A percentile compares a stretch with the other conserved stretches of the same genome.
Evolutionary conservation across 179 eudicot genomes (phyloP).

Genomic region (Vitellaria paradoxa): DNA sequence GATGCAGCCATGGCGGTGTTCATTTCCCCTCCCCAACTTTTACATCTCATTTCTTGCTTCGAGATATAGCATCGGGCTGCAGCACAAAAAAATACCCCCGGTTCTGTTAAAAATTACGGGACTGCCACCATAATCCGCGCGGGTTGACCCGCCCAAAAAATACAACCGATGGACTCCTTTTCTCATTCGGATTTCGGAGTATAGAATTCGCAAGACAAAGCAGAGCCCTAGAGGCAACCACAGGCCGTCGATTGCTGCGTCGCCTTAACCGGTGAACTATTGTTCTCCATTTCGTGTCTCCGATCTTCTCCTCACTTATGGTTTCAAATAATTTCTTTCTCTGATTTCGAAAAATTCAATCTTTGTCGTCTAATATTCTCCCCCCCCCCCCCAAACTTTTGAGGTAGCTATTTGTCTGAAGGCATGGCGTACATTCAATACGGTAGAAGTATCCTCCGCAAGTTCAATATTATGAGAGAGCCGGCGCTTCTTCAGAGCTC

Average conservation of each 20-base stretch:
- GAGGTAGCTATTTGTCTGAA: not conserved
- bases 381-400: not conserved
- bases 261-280: not conserved
- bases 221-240: not conserved
- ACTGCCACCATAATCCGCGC: too few species aligned
- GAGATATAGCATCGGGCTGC: too few species aligned
- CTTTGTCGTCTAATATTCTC: not conserved
- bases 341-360: not conserved
- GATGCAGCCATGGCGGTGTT: constrained; percentile 9
- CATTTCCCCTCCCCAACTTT: not conserved
- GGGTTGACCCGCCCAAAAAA: too few species aligned
- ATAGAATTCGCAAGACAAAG: too few species aligned
- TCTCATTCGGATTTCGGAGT: too few species aligned
- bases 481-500: constrained; percentile 23
- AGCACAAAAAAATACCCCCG: too few species aligned
- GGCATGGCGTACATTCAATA: constrained; percentile 63
- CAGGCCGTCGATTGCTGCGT: not conserved
- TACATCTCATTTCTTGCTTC: too few species aligned
- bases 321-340: not conserved
- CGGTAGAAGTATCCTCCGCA: constrained; percentile 48
- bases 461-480: constrained; percentile 25
- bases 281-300: not conserved
- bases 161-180: too few species aligned
- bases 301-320: too few species aligned
- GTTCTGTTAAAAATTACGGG: too few species aligned